Conservation (phyloP, 2,329 filamentous ascomycete genomes). For the Diaporthe citriasiana region DNA sequence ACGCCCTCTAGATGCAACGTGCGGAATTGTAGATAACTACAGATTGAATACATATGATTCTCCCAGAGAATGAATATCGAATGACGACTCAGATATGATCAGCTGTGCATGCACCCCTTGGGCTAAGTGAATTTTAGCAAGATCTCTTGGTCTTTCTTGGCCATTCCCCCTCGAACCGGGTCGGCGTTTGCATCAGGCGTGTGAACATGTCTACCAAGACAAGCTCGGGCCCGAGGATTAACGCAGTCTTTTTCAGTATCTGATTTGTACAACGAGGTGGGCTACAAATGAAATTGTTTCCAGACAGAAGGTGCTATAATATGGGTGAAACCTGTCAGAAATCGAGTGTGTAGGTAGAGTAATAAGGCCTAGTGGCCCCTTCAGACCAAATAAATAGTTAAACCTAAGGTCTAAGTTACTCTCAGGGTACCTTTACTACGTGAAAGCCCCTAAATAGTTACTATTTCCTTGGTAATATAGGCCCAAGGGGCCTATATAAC, state of each 20-base stretch:
- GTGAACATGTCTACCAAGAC: too few species aligned
- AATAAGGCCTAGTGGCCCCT: too few species aligned
- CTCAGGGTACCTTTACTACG: too few species aligned
- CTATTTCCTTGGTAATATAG: too few species aligned
- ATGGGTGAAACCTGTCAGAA: too few species aligned
- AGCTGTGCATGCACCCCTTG: neutral
- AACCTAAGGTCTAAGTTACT: too few species aligned
- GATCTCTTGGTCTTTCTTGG: neutral
- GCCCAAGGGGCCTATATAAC: too few species aligned
- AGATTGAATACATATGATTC: neutral
- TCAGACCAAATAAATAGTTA: too few species aligned
- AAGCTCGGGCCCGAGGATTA: neutral
- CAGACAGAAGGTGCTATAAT: neutral
- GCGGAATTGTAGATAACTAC: too few species aligned
- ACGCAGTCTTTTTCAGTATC: neutral
- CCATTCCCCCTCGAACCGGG: neutral
- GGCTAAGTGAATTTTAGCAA: neutral
- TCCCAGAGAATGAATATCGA: neutral
- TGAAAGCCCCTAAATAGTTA: too few species aligned
- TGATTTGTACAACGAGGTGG: neutral
- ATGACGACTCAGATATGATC: neutral
- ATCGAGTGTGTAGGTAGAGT: too few species aligned
- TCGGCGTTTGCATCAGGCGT: neutral
- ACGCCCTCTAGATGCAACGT: slow-evolving; percentile 9
- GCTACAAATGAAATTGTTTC: too few species aligned